Conservation (phyloP, 2,329 filamentous ascomycete species). For the Colletotrichum sp. region DNA sequence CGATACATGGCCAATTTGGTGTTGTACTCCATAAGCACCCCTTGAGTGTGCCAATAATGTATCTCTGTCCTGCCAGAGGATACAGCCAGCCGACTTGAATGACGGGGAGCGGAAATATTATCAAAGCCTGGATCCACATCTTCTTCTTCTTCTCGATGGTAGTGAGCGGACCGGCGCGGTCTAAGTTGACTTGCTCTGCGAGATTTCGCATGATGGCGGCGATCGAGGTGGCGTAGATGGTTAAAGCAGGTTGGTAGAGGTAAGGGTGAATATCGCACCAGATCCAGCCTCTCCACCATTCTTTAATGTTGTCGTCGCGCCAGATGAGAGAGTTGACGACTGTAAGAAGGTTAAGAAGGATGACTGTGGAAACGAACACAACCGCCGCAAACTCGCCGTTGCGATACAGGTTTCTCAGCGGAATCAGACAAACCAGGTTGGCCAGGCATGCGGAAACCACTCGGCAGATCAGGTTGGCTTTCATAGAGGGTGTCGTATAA, state of each 20-base stretch:
- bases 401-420: constrained; percentile 53
- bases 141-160: constrained; percentile 45
- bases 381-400: constrained; percentile 61
- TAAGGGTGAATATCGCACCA: constrained; percentile 60
- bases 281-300: constrained; percentile 58
- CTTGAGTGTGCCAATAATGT: constrained; percentile 51
- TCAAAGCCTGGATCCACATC: constrained; percentile 51
- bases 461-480: constrained; percentile 54
- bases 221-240: constrained; percentile 54
- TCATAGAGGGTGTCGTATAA: constrained; percentile 29
- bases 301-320: constrained; percentile 52
- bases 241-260: constrained; percentile 46
- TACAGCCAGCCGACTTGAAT: constrained; percentile 54
- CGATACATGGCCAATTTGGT: constrained; percentile 50
- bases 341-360: constrained; percentile 52
- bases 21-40: constrained; percentile 54
- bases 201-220: constrained; percentile 62
- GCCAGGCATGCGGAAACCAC: constrained; percentile 51
- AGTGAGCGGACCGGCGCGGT: constrained; percentile 44
- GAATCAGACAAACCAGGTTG: constrained; percentile 53
- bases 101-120: constrained; percentile 60
- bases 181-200: constrained; percentile 52
- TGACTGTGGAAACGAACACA: constrained; percentile 51
- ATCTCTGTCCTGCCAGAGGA: constrained; percentile 53
- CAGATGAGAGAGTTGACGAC: constrained; percentile 58